Evolutionary conservation across 192 early-diverging fungal species (phyloP).

Genomic region (Rhizoclosmatium globosum): DNA sequence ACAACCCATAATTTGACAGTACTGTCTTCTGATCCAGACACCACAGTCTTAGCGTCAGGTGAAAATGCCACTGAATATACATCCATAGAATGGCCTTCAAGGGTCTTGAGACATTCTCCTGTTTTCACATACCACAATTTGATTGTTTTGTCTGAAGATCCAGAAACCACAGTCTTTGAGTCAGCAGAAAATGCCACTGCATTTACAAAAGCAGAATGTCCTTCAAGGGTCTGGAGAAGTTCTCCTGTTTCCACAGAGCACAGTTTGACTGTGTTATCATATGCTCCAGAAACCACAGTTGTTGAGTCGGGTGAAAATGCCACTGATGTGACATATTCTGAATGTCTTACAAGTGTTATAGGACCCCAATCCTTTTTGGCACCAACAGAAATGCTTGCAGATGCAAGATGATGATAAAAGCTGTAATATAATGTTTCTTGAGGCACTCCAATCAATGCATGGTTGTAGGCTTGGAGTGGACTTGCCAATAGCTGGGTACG

Average conservation of each 20-base stretch:
- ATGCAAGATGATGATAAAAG: neutral
- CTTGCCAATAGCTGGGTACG: neutral
- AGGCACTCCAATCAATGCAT: neutral
- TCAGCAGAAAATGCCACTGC: too few relatives aligned
- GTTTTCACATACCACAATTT: too few relatives aligned
- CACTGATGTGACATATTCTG: neutral
- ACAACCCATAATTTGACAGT: slow-evolving; percentile 40
- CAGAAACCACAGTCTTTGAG: too few relatives aligned
- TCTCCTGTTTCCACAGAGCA: too few relatives aligned
- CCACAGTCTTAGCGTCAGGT: neutral
- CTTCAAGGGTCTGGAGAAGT: slow-evolving; percentile 19
- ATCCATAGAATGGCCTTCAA: too few relatives aligned
- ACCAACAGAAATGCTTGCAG: neutral
- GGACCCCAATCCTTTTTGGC: neutral
- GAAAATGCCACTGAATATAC: too few relatives aligned
- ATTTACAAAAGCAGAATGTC: too few relatives aligned
- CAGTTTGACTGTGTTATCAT: slow-evolving; percentile 15
- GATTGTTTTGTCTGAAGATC: too few relatives aligned
- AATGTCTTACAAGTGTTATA: slow-evolving; percentile 16
- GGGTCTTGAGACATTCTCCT: too few relatives aligned
- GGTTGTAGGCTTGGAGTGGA: too few relatives aligned
- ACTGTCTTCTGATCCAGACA: slow-evolving; percentile 23
- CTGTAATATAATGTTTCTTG: neutral
- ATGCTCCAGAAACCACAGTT: slow-evolving; percentile 22
- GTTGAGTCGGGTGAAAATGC: too few relatives aligned